These are phyloP conservation scores for Cicer judaicum DNA, from an alignment of 306 rosid genomes.

Conservation along the genomic window DNA sequence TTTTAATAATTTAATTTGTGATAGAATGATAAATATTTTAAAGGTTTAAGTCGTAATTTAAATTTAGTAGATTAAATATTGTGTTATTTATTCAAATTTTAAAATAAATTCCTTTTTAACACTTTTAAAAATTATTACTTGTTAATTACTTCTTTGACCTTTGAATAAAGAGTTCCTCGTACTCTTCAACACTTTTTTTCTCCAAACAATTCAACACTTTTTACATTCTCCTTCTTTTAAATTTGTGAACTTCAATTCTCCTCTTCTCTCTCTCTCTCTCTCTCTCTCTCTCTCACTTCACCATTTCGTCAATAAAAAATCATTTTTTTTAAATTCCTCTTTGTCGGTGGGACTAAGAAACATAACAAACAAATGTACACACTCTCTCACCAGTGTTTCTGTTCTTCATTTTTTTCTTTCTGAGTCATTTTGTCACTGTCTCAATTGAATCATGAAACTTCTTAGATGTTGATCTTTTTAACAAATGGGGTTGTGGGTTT, in stretches of 20 bases:
- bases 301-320: slow-evolving; percentile 32
- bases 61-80: too few relatives aligned
- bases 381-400: slow-evolving; percentile 13
- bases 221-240: slow-evolving; percentile 19
- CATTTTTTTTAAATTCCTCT: neutral
- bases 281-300: slow-evolving; percentile 12
- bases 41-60: too few relatives aligned
- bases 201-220: neutral
- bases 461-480: slow-evolving; percentile 13
- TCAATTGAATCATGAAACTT: neutral
- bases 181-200: too few relatives aligned
- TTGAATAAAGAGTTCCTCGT: too few relatives aligned
- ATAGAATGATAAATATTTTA: too few relatives aligned
- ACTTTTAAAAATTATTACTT: too few relatives aligned
- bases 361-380: neutral
- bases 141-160: too few relatives aligned
- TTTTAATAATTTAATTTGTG: too few relatives aligned
- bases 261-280: slow-evolving; percentile 14
- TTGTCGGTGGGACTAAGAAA: slow-evolving; percentile 15
- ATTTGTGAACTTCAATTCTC: slow-evolving; percentile 8
- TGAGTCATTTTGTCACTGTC: slow-evolving; percentile 26
- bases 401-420: slow-evolving; percentile 35
- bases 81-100: too few relatives aligned
- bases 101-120: too few relatives aligned
- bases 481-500: slow-evolving; percentile 40